Percentiles rank a stretch among this genome's conserved stretches.
Conservation (phyloP, 805 yeast genomes). For the Blastobotrys peoriensis region DNA sequence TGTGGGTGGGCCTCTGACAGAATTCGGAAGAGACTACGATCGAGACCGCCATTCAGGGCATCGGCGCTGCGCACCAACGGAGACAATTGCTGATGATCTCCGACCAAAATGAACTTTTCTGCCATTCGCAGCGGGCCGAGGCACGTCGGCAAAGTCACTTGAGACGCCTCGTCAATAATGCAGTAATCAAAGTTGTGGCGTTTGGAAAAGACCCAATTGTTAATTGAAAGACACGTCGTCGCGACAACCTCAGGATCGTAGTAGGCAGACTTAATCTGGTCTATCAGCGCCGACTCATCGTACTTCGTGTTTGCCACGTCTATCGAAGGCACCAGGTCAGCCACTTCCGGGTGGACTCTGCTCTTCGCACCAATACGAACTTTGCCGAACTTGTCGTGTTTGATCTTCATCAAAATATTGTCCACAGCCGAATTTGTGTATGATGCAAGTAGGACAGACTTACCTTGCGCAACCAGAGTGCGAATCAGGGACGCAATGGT, state of each 20-base stretch:
- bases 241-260: conserved; percentile 72
- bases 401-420: conserved; percentile 74
- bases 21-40: conserved; percentile 67
- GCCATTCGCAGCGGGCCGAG: conserved; percentile 80
- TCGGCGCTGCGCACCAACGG: conserved; percentile 70
- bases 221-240: conserved; percentile 76
- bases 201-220: conserved; percentile 52
- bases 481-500: conserved; percentile 73
- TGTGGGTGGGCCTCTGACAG: conserved; percentile 69
- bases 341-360: conserved; percentile 57
- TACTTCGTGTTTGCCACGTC: conserved; percentile 22
- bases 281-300: conserved; percentile 35
- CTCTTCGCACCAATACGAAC: conserved; percentile 59
- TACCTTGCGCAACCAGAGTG: conserved; percentile 51
- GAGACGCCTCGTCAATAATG: conserved; percentile 95
- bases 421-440: conserved; percentile 97
- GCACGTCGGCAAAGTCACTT: conserved; percentile 84
- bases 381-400: conserved; percentile 40
- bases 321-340: conserved; percentile 41
- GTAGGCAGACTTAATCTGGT: conserved; percentile 44
- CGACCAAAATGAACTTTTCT: conserved; percentile 82
- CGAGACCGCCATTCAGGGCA: conserved; percentile 62
- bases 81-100: conserved; percentile 91
- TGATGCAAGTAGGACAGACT: conserved; percentile 70
- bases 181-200: conserved; percentile 74